Evolutionary conservation across 352 stramenopile genomes (phyloP), one percentile per base, ranked within the genome.

Genomic region (Phytophthora melonis): DNA sequence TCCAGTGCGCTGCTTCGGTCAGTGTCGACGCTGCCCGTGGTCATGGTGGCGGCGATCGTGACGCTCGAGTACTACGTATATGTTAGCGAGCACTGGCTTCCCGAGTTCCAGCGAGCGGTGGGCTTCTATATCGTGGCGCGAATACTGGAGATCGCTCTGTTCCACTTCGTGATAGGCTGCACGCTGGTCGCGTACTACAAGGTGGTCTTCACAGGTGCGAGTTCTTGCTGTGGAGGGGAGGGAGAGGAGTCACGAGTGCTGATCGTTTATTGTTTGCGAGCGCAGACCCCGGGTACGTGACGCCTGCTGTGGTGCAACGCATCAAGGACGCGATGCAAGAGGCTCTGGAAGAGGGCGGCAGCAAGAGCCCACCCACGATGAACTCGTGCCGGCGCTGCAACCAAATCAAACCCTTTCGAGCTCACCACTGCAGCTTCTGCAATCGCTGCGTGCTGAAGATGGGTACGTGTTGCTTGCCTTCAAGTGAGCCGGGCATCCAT

Each of bases 401-500:
- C 30, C 81, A 91, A 57, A 66, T 79, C 27, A 95, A 96, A 74
- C 90, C 90, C n/a, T 82, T 92, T 50, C 84, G 90, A 6, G 83
- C 90, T 3, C 90, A 97, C 59, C 90, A 97, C 73, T 97, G 90
- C 78, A 94, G 86, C 69, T 91, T 97, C 41, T 97, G 90, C 75
- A 86, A 93, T 70, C 85, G 82, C 54, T 97, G 90, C 68, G 90
- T 97, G 13, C 34, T 94, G 25, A 94, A 93, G 57, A 97, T 97
- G 90, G 90, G 89, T 97, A 77, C 60, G 74, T 68, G 39, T 9
- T 47, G 39, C 39, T 47, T 16, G 39, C 14, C 4, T 47, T 47
- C 18, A 5, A 47, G 14, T 3, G 39, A 19, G 8, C 39, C 9
- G n/a, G 13, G 19, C 11, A 32, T 50, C 18, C 9, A 45, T 4